Evolutionary conservation across 192 early-diverging fungal genomes (phyloP).

Genomic region (Backusella australiensis): DNA sequence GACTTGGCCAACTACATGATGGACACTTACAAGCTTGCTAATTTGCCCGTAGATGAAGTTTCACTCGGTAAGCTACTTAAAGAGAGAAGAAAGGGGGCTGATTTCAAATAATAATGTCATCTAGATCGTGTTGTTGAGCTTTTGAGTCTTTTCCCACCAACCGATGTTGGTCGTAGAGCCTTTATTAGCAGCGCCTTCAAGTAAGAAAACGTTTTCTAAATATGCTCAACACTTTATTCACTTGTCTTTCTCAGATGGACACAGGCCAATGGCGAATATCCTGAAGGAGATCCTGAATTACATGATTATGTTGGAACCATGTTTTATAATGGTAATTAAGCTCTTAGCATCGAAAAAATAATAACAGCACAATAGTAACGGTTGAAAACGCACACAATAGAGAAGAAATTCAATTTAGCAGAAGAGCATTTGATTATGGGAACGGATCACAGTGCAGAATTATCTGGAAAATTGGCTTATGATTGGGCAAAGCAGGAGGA

Average conservation of each 20-base stretch:
- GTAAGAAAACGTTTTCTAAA: conserved; percentile 26
- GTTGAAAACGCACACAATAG: neutral
- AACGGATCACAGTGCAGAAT: conserved; percentile 73
- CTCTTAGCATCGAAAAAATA: neutral
- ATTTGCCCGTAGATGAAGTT: conserved; percentile 65
- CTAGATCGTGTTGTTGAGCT: conserved; percentile 62
- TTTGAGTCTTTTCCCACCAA: conserved; percentile 56
- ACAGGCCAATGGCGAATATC: conserved; percentile 49
- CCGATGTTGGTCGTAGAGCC: conserved; percentile 44
- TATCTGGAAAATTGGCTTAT: conserved; percentile 69
- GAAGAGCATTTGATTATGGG: conserved; percentile 87
- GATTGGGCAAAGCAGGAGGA: conserved; percentile 70
- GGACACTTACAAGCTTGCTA: conserved; percentile 72
- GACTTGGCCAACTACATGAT: conserved; percentile 83
- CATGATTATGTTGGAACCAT: conserved; percentile 73
- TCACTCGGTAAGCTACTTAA: conserved; percentile 53
- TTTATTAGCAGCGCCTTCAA: conserved; percentile 55
- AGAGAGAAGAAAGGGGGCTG: neutral
- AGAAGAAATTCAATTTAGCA: conserved; percentile 66
- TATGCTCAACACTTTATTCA: no score
- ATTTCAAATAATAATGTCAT: neutral
- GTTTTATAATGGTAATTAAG: conserved; percentile 57
- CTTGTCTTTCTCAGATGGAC: conserved; percentile 53
- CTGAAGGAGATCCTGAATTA: conserved; percentile 64
- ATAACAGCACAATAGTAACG: neutral